Evolutionary conservation across 164 flowering plant species (phyloP), one percentile per base, ranked within the genome.

Genomic region (Kalanchoe fedtschenkoi): DNA sequence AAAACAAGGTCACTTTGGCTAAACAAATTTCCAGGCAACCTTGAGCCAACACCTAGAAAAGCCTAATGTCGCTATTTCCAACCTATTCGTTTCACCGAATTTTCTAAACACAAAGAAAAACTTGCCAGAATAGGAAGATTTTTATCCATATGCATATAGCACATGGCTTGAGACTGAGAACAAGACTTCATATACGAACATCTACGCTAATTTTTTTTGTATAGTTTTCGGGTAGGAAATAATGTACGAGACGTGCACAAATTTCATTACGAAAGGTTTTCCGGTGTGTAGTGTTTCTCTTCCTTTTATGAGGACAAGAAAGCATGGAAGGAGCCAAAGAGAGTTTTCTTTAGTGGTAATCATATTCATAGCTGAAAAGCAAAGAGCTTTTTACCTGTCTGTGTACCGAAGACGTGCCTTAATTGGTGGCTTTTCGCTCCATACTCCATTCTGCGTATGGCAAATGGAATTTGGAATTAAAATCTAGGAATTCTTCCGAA

Each of bases 351-450:
- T 47, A 47, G 29, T 47, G 2, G 54, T 47, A 24, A 47, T 47
- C 54, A 22, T 15, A 47, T 19, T 47, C 22, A 14, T 47, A 47
- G 22, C 8, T 15, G 17, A 47, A 47, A 47, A 22, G 22, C 4
- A 8, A 47, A 47, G 17, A 47, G 54, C 54, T 47, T 22, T 47
- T 8, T 8, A 28, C 28, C 29, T 47, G 54, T 47, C 54, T 3
- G 29, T 29, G 8, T 6, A 15, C 32, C 13, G 24, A 51, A 17
- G 32, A 51, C 56, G 24, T 26, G 32, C 56, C 30, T 51, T 15
- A 24, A 13, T 24, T 51, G 32, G 56, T 51, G 56, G 56, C 56
- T 51, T 51, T 51, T 51, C 6, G 32, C 56, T 24, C 56, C 56
- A 10, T 26, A 17, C 56, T 24, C 56, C 56, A 10, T 26, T 51